A percentile compares a stretch with the other conserved stretches of the same genome.
phyloP scores from a whole-genome alignment of 768 basidiomycete species.

The Pisolithus orientalis region DNA sequence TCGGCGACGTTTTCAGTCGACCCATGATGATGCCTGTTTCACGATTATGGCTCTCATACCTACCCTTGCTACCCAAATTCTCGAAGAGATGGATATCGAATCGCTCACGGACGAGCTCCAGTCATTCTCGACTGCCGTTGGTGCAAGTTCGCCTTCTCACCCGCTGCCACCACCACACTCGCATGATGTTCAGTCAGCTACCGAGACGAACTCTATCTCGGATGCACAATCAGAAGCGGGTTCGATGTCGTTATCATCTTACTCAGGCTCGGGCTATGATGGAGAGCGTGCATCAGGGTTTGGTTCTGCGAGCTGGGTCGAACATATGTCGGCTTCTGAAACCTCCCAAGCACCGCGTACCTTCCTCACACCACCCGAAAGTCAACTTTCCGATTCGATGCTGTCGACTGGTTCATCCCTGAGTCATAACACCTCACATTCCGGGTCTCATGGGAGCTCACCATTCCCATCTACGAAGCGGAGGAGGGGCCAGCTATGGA shows the following conservation, averaged over 20 bases:
- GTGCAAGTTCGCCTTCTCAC: constrained; percentile 8
- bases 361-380: constrained; percentile 6
- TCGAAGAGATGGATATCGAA: constrained; percentile 76
- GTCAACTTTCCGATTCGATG: constrained; percentile 37
- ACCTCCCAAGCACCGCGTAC: constrained; percentile 3
- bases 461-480: constrained; percentile 24
- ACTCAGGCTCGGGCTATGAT: constrained; percentile 31
- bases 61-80: constrained; percentile 56
- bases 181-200: constrained; percentile 25
- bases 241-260: constrained; percentile 35
- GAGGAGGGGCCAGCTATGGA: constrained; percentile 85
- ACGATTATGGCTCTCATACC: constrained; percentile 68
- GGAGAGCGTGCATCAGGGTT: constrained; percentile 32
- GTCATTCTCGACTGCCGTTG: constrained; percentile 33
- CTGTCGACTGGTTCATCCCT: constrained; percentile 31
- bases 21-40: constrained; percentile 71
- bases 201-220: constrained; percentile 32
- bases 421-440: constrained; percentile 13
- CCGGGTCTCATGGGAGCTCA: constrained; percentile 1
- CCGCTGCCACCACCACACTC: constrained; percentile 8
- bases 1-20: constrained; percentile 65
- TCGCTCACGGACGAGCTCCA: constrained; percentile 53
- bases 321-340: constrained; percentile 28
- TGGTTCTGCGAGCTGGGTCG: constrained; percentile 41
- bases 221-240: constrained; percentile 41